These are phyloP conservation scores for Pseudogymnoascus sp. DNA, from an alignment of 2,329 filamentous ascomycete genomes.

Conservation along the genomic window DNA sequence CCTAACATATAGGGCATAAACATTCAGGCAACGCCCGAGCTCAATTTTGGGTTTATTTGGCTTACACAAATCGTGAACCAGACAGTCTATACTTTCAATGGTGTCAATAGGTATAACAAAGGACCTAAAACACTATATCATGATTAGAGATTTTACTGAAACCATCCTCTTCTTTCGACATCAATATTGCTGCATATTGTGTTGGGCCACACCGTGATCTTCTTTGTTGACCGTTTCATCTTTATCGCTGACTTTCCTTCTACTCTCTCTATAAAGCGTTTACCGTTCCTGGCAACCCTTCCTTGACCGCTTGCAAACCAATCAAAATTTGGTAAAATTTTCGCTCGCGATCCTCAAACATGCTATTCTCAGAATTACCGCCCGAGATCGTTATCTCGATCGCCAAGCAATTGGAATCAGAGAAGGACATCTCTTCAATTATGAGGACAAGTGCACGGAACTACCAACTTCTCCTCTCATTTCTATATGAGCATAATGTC, in stretches of 20 bases:
- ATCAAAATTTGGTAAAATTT: neutral
- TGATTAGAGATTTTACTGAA: neutral
- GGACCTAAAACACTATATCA: neutral
- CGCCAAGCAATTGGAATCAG: neutral
- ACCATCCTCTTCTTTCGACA: neutral
- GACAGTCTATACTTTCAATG: too few relatives aligned
- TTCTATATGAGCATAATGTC: neutral
- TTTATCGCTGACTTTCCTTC: neutral
- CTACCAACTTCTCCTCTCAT: neutral
- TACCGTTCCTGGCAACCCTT: neutral
- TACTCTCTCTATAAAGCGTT: neutral
- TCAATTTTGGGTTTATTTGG: too few relatives aligned
- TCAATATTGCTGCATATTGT: neutral
- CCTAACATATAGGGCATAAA: neutral
- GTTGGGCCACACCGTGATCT: neutral
- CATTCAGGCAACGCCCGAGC: too few relatives aligned
- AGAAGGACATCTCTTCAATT: neutral
- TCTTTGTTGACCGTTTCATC: neutral
- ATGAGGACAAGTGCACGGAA: neutral
- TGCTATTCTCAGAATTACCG: neutral
- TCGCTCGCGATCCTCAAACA: neutral
- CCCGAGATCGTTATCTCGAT: neutral
- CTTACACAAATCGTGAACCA: too few relatives aligned
- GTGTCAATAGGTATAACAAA: neutral
- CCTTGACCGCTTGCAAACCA: neutral